These are phyloP conservation scores for Ophiostoma populinum DNA, from an alignment of 2,329 filamentous ascomycete species.

Conservation along the genomic window DNA sequence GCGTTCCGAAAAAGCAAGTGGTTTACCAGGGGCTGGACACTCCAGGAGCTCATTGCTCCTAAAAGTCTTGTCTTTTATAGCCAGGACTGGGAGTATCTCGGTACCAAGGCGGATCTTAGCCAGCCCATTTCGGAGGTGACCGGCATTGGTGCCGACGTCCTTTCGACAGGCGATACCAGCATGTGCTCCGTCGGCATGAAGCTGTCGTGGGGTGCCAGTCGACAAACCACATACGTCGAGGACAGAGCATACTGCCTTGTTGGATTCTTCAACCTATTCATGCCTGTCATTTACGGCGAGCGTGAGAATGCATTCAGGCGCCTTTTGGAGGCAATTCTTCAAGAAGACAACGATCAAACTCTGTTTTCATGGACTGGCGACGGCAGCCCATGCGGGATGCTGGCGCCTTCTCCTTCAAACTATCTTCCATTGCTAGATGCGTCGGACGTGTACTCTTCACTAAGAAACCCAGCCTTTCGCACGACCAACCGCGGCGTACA, in stretches of 20 bases:
- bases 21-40: conserved; percentile 34
- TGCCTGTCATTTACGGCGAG: conserved; percentile 12
- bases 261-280: conserved; percentile 10
- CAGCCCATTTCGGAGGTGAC: conserved; percentile 10
- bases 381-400: not conserved
- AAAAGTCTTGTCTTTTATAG: conserved; percentile 16
- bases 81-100: conserved; percentile 14
- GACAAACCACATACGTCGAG: conserved; percentile 8
- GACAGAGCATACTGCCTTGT: conserved; percentile 12
- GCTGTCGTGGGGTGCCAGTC: conserved; percentile 10
- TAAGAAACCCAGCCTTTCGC: not conserved
- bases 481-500: conserved; percentile 1
- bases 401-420: not conserved
- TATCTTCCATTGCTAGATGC: not conserved
- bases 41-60: conserved; percentile 47
- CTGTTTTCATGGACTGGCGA: conserved; percentile 12
- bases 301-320: conserved; percentile 8
- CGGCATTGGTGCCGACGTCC: no score
- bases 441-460: not conserved
- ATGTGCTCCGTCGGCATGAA: conserved; percentile 11
- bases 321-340: conserved; percentile 10
- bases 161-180: no score
- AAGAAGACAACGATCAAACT: conserved; percentile 8
- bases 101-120: conserved; percentile 12
- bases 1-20: conserved; percentile 12